Conservation (phyloP, 78 protist species). For the Dictyostelium firmibasis region DNA sequence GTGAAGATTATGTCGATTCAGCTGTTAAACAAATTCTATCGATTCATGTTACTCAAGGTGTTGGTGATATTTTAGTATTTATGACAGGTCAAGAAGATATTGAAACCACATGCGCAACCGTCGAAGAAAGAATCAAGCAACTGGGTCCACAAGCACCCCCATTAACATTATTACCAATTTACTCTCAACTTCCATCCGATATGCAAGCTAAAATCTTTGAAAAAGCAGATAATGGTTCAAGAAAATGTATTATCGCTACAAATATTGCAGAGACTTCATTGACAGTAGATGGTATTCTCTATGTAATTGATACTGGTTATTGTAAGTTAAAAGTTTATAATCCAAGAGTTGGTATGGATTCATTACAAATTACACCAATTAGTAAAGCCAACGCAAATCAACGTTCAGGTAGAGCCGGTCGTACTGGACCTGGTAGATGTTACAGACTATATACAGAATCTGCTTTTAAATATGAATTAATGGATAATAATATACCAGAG, state of each 20-base stretch:
- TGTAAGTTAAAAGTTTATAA: conserved; percentile 95
- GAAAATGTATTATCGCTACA: conserved; percentile 97
- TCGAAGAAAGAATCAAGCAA: conserved; percentile 84
- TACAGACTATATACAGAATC: conserved; percentile 94
- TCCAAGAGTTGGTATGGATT: conserved; percentile 97
- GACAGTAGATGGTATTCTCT: conserved; percentile 97
- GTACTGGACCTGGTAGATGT: conserved; percentile 97
- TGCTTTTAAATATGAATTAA: conserved; percentile 85
- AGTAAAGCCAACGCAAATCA: conserved; percentile 97
- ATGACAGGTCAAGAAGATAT: conserved; percentile 99
- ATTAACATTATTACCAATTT: conserved; percentile 93
- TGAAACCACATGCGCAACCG: conserved; percentile 89
- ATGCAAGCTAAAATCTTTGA: conserved; percentile 96
- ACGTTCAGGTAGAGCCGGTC: conserved; percentile 99
- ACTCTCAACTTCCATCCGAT: conserved; percentile 97
- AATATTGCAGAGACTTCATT: conserved; percentile 98
- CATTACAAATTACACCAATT: conserved; percentile 91
- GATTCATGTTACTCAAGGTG: conserved; percentile 81
- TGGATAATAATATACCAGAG: conserved; percentile 96
- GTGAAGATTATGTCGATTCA: conserved; percentile 94
- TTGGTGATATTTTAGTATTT: conserved; percentile 99
- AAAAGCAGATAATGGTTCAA: conserved; percentile 78
- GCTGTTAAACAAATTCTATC: conserved; percentile 94
- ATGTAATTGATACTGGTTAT: conserved; percentile 96
- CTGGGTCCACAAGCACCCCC: conserved; percentile 76